Base-by-base conservation (phyloP, 306 rosid species). In the Mimosa pudica region DNA sequence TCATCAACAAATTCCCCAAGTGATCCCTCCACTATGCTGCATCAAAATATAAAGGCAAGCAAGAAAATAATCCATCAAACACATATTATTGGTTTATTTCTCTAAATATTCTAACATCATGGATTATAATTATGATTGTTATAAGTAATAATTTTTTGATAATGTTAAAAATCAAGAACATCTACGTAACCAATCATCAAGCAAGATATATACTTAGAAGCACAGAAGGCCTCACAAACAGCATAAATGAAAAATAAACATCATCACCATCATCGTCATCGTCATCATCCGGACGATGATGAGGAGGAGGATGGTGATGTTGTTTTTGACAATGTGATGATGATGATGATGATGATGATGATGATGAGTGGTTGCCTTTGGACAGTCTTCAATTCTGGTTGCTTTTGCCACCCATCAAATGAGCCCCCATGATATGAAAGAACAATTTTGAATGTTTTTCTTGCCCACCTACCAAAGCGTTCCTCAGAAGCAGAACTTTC, bases 351-450 rank as follows among this genome's bases (percentile, higher is more conserved):
- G 18, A 55, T 62, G 6, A 61, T 16, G 61, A n/a, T 55, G 20
- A 5, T 52, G n/a, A 75, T 45, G 62, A 55, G 36, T 79, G 44
- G 87, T 79, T 88, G 86, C 98, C 98, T 85, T 81, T 95, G 98
- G 77, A 95, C 98, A 73, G 98, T 95, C 66, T 87, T 80, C 82
- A 92, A 85, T 46, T 82, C 92, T 1, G 98, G 98, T 81, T 95
- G 98, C 89, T 86, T 95, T 83, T 95, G 98, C 98, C 98, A 95
- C 41, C 98, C 98, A 77, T 95, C 97, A 88, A 92, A 92, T 2
- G 98, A 92, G 68, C 78, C 85, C 42, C 98, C 98, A 24, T 91
- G 90, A 77, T 92, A 92, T 2, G 96, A 92, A 77, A 92, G 88
- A 78, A 85, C 60, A 68, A 95, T 88, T 87, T 91, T 92, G 84